Evolutionary conservation across 257 asterid genomes (phyloP).

Genomic region (Solanum megistacrolobum): DNA sequence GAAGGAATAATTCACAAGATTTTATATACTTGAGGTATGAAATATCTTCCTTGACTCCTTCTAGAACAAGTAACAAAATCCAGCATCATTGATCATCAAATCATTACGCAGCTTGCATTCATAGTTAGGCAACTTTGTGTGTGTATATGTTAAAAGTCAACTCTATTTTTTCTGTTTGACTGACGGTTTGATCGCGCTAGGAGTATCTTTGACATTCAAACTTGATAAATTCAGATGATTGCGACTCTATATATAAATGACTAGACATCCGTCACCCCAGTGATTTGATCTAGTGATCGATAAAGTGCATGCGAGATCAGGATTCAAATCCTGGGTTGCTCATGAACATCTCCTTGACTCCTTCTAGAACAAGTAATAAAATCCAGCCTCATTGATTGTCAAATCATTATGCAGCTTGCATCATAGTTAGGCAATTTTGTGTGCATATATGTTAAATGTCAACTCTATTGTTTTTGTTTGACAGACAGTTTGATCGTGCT

Average conservation of each 20-base stretch:
- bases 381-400: not conserved
- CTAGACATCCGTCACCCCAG: not conserved
- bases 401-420: not conserved
- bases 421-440: not conserved
- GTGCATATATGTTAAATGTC: not conserved
- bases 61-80: not conserved
- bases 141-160: not conserved
- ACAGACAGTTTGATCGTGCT: not conserved
- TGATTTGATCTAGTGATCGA: not conserved
- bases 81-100: not conserved
- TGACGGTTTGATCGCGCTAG: not conserved
- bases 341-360: not conserved
- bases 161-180: not conserved
- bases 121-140: not conserved
- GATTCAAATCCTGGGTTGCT: not conserved
- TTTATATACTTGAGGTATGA: not conserved
- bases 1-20: not conserved
- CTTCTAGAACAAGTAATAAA: not conserved
- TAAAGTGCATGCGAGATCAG: not conserved
- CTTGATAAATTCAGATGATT: not conserved
- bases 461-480: not conserved
- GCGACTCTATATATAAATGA: not conserved
- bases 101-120: not conserved
- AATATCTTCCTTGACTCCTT: not conserved
- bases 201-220: not conserved